Conservation (phyloP, 306 rosid genomes). For the Cicer bijugum region DNA sequence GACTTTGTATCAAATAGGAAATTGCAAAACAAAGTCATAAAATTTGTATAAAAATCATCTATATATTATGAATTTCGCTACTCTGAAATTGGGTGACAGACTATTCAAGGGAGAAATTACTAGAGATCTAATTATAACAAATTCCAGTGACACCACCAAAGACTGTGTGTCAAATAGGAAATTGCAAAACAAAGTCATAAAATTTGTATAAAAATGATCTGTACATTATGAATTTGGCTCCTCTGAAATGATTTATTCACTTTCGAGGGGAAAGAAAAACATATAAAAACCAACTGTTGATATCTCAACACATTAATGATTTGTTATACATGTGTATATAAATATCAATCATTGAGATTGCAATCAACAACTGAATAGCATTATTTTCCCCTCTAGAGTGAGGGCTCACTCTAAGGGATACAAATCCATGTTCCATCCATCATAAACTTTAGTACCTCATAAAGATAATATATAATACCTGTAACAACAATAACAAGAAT, state of each 20-base stretch:
- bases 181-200: not conserved
- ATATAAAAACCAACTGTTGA: not conserved
- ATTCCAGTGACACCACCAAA: constrained; percentile 27
- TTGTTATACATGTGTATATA: not conserved
- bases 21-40: not conserved
- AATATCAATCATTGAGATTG: not conserved
- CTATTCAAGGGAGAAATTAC: constrained; percentile 14
- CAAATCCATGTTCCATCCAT: constrained; percentile 18
- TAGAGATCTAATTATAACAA: constrained; percentile 10
- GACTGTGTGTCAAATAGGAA: constrained; percentile 23
- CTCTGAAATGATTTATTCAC: constrained; percentile 4
- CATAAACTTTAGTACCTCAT: constrained; percentile 3
- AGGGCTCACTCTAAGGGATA: not conserved
- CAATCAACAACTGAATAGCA: not conserved
- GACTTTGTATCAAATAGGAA: constrained; percentile 25
- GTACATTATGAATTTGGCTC: not conserved
- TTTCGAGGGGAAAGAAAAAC: not conserved
- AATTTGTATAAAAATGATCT: not conserved
- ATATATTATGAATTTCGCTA: not conserved
- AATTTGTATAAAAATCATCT: not conserved
- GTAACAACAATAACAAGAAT: constrained; percentile 88
- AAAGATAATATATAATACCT: constrained; percentile 56
- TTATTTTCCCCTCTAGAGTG: not conserved
- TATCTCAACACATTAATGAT: not conserved
- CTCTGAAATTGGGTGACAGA: not conserved